Percentiles rank a stretch among this genome's conserved stretches.
Evolutionary conservation across 306 rosid genomes (phyloP).

Genomic region (Sindora glabra): DNA sequence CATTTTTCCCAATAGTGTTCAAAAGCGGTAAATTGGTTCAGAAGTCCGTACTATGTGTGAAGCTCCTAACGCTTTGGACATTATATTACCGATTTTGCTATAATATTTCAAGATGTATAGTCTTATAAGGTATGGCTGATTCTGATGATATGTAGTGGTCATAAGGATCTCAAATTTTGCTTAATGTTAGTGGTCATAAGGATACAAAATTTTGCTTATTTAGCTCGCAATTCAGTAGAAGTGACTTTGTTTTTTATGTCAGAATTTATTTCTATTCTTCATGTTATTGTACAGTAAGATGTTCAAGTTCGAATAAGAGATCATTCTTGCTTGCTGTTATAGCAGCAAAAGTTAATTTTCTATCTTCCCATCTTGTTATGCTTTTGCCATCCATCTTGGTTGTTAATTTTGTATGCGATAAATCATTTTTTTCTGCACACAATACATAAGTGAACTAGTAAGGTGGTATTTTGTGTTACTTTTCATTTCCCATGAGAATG

Average conservation of each 20-base stretch:
- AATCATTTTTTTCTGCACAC: too few relatives aligned
- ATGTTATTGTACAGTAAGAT: constrained; percentile 14
- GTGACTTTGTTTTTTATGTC: not conserved
- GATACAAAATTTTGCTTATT: constrained; percentile 6
- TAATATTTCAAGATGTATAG: constrained; percentile 32
- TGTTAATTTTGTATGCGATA: too few relatives aligned
- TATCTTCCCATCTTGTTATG: too few relatives aligned
- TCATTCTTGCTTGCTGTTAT: not conserved
- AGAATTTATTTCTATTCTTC: not conserved
- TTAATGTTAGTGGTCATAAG: not conserved
- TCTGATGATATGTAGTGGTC: not conserved
- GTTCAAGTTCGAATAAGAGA: constrained; percentile 16
- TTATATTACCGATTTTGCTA: constrained; percentile 18
- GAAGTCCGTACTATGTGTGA: not conserved
- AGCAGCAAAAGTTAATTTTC: too few relatives aligned
- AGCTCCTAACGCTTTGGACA: constrained; percentile 2
- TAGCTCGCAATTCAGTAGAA: constrained; percentile 13
- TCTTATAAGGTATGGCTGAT: constrained; percentile 19
- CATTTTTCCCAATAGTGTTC: constrained; percentile 12
- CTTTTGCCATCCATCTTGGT: too few relatives aligned
- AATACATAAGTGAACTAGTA: too few relatives aligned
- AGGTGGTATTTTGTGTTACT: not conserved
- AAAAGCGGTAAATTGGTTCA: constrained; percentile 10
- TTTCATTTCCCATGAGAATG: not conserved
- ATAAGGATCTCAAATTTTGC: constrained; percentile 1